Conservation (phyloP, 192 early-diverging fungal genomes). For the Dispira simplex region DNA sequence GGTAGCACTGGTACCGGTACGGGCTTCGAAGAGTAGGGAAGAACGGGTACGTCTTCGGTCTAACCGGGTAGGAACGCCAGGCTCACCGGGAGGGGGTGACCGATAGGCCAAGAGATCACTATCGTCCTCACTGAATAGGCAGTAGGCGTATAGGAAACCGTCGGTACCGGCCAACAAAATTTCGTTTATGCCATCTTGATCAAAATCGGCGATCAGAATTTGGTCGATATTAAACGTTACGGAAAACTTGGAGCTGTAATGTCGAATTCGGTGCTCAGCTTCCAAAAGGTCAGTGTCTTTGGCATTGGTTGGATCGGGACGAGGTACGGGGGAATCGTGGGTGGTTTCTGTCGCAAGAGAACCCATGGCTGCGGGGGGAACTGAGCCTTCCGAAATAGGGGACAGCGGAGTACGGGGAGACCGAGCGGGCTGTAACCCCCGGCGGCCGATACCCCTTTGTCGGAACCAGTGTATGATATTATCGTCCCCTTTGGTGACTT, state of each 20-base stretch:
- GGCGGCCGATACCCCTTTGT: not conserved
- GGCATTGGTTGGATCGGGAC: no score
- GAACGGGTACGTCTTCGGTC: no score
- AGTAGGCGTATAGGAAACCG: conserved; percentile 31
- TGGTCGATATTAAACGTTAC: conserved; percentile 32
- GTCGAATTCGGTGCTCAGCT: not conserved
- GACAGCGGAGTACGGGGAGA: conserved; percentile 9
- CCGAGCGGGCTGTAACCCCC: not conserved
- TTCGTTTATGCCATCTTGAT: conserved; percentile 31
- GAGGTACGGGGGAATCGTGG: no score
- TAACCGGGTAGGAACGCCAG: no score
- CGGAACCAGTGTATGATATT: not conserved
- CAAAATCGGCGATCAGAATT: conserved; percentile 26
- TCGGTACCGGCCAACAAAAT: conserved; percentile 32
- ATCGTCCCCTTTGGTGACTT: not conserved
- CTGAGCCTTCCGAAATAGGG: not conserved
- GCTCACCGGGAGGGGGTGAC: no score
- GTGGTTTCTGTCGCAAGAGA: no score
- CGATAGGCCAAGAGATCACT: no score
- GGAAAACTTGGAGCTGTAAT: conserved; percentile 16
- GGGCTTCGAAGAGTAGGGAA: no score
- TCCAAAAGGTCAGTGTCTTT: not conserved
- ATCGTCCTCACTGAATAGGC: conserved; percentile 1
- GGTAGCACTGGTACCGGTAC: no score
- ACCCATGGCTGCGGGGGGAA: not conserved